phyloP scores from a whole-genome alignment of 768 basidiomycete species.

The Bullera alba region DNA sequence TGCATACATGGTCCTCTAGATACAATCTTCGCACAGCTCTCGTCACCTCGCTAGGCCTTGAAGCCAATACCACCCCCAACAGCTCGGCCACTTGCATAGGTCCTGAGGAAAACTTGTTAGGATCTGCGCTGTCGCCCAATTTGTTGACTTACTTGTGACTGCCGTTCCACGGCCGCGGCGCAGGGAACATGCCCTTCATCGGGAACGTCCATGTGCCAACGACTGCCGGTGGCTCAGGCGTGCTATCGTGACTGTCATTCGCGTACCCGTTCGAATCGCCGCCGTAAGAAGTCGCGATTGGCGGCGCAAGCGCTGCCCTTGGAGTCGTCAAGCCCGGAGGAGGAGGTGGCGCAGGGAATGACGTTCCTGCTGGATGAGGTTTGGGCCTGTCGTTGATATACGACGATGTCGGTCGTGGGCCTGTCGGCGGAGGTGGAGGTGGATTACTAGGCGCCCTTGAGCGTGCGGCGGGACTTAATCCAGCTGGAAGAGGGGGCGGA shows the following conservation, averaged over 20 bases:
- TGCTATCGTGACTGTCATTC: constrained; percentile 11
- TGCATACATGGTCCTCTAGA: not conserved
- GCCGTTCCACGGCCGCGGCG: constrained; percentile 32
- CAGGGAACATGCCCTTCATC: constrained; percentile 45
- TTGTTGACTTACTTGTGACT: constrained; percentile 35
- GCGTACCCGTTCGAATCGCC: constrained; percentile 7
- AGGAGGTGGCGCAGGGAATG: constrained; percentile 35
- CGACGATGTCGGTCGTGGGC: constrained; percentile 8
- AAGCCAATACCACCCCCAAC: constrained; percentile 32
- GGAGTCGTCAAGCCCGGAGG: constrained; percentile 18
- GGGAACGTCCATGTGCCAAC: constrained; percentile 43
- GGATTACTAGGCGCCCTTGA: constrained; percentile 9
- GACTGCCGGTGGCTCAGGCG: constrained; percentile 39
- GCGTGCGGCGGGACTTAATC: constrained; percentile 36
- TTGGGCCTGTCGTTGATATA: constrained; percentile 6
- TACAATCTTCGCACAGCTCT: not conserved
- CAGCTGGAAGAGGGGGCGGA: constrained; percentile 30
- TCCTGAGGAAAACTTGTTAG: constrained; percentile 15
- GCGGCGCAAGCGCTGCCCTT: constrained; percentile 21
- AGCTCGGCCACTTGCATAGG: constrained; percentile 31
- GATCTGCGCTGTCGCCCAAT: not conserved
- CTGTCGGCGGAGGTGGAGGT: constrained; percentile 16
- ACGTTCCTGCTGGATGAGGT: constrained; percentile 27
- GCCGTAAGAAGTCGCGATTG: constrained; percentile 14
- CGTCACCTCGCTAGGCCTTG: not conserved